A percentile compares a stretch with the other conserved stretches of the same genome.
Evolutionary conservation across 177 flowering plant species (phyloP).

Genomic region (Vitis hybrid): DNA sequence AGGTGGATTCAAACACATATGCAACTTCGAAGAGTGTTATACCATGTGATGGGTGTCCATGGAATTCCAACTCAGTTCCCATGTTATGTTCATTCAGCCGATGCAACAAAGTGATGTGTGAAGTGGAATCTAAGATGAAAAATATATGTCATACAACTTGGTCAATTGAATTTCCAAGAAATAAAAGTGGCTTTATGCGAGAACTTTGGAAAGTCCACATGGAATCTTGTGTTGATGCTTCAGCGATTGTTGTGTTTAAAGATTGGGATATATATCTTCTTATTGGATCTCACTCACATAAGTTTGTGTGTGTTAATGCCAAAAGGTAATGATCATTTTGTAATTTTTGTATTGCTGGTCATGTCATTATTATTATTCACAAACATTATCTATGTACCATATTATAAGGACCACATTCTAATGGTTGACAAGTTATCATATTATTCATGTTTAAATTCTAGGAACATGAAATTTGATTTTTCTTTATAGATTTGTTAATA

Average conservation of each 20-base stretch:
- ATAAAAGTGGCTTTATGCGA: slow-evolving; percentile 35
- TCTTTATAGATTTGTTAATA: not conserved
- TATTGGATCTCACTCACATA: slow-evolving; percentile 86
- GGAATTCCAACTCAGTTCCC: slow-evolving; percentile 30
- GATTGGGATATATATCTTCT: slow-evolving; percentile 48
- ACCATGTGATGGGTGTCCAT: slow-evolving; percentile 20
- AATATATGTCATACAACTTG: slow-evolving; percentile 24
- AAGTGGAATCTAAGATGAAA: slow-evolving; percentile 21
- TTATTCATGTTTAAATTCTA: not conserved
- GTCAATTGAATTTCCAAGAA: slow-evolving; percentile 35
- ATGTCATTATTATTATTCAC: not conserved
- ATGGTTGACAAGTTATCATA: not conserved
- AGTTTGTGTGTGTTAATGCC: slow-evolving; percentile 68
- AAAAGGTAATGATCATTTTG: slow-evolving; percentile 47
- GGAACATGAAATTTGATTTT: not conserved
- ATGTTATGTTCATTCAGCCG: slow-evolving; percentile 58
- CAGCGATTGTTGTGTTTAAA: slow-evolving; percentile 65
- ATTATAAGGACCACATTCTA: not conserved
- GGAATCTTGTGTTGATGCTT: slow-evolving; percentile 93
- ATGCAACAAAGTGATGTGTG: slow-evolving; percentile 62
- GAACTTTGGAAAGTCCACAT: slow-evolving; percentile 75
- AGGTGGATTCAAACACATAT: slow-evolving; percentile 31
- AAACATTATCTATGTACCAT: not conserved
- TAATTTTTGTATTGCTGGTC: not conserved
- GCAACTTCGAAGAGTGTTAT: slow-evolving; percentile 8